Evolutionary conservation across 768 basidiomycete genomes (phyloP).

Genomic region (Phaffia australis): DNA sequence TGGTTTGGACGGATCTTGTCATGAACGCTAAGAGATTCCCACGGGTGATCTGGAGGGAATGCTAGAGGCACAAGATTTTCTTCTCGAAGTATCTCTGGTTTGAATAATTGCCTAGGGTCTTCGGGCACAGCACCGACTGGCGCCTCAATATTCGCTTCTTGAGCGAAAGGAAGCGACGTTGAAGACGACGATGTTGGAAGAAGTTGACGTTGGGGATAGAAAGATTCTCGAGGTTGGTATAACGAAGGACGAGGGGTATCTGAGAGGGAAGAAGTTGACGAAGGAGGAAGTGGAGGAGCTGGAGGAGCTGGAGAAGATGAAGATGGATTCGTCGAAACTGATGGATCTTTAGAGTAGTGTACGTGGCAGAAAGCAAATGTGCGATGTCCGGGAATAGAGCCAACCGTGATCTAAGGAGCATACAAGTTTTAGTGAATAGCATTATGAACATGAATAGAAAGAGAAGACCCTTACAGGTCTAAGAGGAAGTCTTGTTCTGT

Average conservation of each 20-base stretch:
- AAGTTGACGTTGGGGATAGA: background rate
- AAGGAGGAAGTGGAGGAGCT: background rate
- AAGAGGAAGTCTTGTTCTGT: too few species aligned
- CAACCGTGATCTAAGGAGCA: too few species aligned
- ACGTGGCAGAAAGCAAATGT: too few species aligned
- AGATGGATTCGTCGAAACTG: background rate
- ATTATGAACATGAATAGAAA: too few species aligned
- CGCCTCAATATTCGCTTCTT: background rate
- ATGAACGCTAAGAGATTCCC: slow-evolving; percentile 4
- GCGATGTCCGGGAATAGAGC: too few species aligned
- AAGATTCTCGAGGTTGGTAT: slow-evolving; percentile 7
- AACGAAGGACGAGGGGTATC: background rate
- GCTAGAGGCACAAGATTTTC: slow-evolving; percentile 7
- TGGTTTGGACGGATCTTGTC: slow-evolving; percentile 14
- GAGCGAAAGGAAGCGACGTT: background rate
- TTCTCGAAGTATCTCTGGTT: background rate
- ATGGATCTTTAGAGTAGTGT: background rate
- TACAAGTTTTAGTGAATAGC: too few species aligned
- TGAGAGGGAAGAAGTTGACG: background rate
- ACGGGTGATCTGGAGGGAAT: slow-evolving; percentile 14
- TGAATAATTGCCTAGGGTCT: slow-evolving; percentile 10
- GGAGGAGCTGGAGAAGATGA: background rate
- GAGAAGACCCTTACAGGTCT: too few species aligned
- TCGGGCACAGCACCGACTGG: background rate
- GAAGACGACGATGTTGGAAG: background rate